These are phyloP conservation scores for Xylariales sp. DNA, from an alignment of 2,329 filamentous ascomycete genomes.

Conservation along the genomic window DNA sequence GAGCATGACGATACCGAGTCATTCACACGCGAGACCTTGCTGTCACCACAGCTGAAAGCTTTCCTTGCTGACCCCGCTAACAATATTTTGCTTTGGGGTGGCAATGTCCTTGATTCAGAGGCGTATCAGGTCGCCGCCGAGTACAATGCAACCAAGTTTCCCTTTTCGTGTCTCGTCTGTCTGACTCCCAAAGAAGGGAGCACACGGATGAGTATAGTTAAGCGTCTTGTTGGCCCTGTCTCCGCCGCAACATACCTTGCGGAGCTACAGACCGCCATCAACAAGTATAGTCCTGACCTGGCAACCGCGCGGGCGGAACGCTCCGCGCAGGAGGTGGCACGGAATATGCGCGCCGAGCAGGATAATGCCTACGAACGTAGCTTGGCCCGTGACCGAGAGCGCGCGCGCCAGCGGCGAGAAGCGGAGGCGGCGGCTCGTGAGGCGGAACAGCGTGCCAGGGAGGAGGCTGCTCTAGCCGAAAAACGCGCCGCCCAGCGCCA, in stretches of 20 bases:
- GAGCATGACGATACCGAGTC: constrained; percentile 88
- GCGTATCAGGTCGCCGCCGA: constrained; percentile 89
- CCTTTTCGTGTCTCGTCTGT: constrained; percentile 81
- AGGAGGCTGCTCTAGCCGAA: constrained; percentile 57
- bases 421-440: constrained; percentile 67
- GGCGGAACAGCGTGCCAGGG: constrained; percentile 57
- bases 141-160: constrained; percentile 86
- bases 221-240: constrained; percentile 70
- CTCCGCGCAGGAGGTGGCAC: constrained; percentile 74
- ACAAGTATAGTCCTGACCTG: constrained; percentile 72
- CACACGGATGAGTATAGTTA: constrained; percentile 86
- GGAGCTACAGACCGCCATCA: constrained; percentile 69
- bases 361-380: constrained; percentile 92
- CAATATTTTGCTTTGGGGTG: constrained; percentile 86
- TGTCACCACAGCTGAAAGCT: constrained; percentile 66
- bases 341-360: constrained; percentile 80
- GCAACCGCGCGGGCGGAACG: constrained; percentile 70
- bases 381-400: constrained; percentile 80
- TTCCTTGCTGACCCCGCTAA: constrained; percentile 73
- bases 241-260: constrained; percentile 67
- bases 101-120: constrained; percentile 88
- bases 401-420: constrained; percentile 71
- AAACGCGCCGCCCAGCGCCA: constrained; percentile 39
- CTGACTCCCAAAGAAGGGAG: constrained; percentile 81
- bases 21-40: constrained; percentile 78